Evolutionary conservation across 345 rosid genomes (phyloP), one percentile per base, ranked within the genome.

Genomic region (Eucalyptus guilfoylei): DNA sequence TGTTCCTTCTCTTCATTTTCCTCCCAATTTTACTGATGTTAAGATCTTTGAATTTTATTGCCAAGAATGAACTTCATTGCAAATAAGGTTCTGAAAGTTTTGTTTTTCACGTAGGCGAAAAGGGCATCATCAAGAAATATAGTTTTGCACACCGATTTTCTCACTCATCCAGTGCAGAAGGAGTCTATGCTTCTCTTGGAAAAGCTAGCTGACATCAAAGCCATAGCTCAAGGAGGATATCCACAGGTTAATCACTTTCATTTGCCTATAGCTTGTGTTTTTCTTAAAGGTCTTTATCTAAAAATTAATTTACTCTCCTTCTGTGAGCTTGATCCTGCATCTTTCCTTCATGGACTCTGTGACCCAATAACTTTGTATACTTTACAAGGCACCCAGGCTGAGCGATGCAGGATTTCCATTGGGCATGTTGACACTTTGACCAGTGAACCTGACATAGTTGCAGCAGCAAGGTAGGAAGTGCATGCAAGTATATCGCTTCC

Each of bases 141-240:
- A 93, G 95, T 95, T 42, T 93, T 95, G 89, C 96, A 95, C 88
- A 93, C 98, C 9, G 93, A 97, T 92, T 98, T 98, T 91, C 95
- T 98, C 34, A 96, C 98, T 72, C 99, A 98, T n/a, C 98, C 97
- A 55, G 92, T 94, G 40, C 87, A 93, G 91, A 96, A 93, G 89
- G 98, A 96, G 88, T 94, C 98, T 5, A 89, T 95, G 95, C 91
- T 90, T 86, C 92, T 89, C 37, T 86, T 97, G 89, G 93, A 88
- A 87, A 97, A 96, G 92, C 90, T 96, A 54, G 93, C 97, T 91
- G 96, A 96, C 89, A 89, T 95, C 91, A 95, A 93, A 90, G 92
- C 93, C 26, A 92, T 96, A 91, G 93, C 93, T 60, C 99, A 96
- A 87, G 98, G 99, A 89, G 99, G 99, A 91, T 96, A 96, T 90